phyloP scores from a whole-genome alignment of 2,329 filamentous ascomycete genomes.

The Exophiala spinifera region DNA sequence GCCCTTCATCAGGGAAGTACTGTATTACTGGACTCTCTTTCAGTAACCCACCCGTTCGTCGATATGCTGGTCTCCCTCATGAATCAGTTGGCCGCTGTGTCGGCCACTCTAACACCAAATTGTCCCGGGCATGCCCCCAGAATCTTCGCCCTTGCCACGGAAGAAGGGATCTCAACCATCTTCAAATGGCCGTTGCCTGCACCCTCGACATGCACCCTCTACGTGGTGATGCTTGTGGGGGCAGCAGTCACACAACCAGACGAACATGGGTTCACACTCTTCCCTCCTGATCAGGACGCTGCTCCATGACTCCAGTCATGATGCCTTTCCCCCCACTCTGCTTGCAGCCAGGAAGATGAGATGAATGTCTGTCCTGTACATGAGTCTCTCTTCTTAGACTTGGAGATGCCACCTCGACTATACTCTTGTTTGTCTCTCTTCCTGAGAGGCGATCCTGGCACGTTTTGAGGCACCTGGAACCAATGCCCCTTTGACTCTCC shows the following conservation, averaged over 20 bases:
- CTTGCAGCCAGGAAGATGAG: not conserved
- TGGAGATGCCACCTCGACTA: not conserved
- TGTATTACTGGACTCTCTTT: not conserved
- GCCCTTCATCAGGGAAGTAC: no score
- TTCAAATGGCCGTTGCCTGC: no score
- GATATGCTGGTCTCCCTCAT: no score
- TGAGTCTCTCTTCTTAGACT: not conserved
- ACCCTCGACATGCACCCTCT: not conserved
- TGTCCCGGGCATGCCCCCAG: not conserved
- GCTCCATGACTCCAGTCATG: not conserved
- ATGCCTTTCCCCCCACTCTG: not conserved
- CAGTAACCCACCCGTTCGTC: no score
- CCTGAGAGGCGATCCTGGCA: not conserved
- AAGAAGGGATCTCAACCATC: not conserved
- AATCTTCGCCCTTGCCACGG: not conserved
- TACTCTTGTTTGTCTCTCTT: not conserved
- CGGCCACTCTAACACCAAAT: not conserved
- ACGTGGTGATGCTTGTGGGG: not conserved
- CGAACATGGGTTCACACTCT: not conserved
- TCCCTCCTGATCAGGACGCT: not conserved
- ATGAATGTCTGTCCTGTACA: not conserved
- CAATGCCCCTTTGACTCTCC: not conserved
- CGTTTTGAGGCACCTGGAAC: not conserved
- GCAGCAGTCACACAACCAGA: not conserved
- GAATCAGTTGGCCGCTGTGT: no score